Evolutionary conservation across 1,139 yeast genomes (phyloP), one percentile per base, ranked within the genome.

Genomic region (Martiniozyma asiatica): DNA sequence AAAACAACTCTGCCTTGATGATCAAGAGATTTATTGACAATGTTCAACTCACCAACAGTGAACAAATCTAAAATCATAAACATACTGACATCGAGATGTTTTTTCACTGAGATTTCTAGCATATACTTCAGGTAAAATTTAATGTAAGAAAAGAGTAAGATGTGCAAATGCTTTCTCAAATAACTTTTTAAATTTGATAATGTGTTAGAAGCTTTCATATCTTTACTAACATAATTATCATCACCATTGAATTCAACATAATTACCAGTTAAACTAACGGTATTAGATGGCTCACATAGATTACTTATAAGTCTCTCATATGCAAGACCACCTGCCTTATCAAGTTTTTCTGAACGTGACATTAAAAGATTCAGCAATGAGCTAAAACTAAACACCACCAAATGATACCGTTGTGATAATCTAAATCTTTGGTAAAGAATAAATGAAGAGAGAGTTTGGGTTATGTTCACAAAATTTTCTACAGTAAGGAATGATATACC

Each of bases 241-340:
- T n/a, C n/a, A n/a, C n/a, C n/a, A n/a, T n/a, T n/a, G n/a, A n/a
- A n/a, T 8, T 14, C 16, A 4, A 39, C 22, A 8, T 33, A 28
- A 14, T 30, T 33, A 4, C 34, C 27, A n/a, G n/a, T n/a, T n/a
- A n/a, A n/a, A n/a, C n/a, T n/a, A n/a, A n/a, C n/a, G n/a, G n/a
- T n/a, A n/a, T n/a, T n/a, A 6, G 62, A 57, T 1, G 94, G 93
- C 40, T 82, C 93, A 57, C 94, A 81, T 25, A 79, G 56, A 44
- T 79, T 78, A 20, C 65, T 58, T 32, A 84, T 47, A 12, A 81
- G 53, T 44, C 95, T 67, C 1, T 77, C 53, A 35, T 59, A 70
- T 0, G 73, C 53, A 6, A 55, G 48, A 0, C 77, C 79, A 8
- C 52, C 45, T 15, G 40, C 48, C 2, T 14, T 15, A 2, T 23